These are phyloP conservation scores for Scenedesmus sp. DNA, from an alignment of 163 green algal genomes.

Conservation along the genomic window DNA sequence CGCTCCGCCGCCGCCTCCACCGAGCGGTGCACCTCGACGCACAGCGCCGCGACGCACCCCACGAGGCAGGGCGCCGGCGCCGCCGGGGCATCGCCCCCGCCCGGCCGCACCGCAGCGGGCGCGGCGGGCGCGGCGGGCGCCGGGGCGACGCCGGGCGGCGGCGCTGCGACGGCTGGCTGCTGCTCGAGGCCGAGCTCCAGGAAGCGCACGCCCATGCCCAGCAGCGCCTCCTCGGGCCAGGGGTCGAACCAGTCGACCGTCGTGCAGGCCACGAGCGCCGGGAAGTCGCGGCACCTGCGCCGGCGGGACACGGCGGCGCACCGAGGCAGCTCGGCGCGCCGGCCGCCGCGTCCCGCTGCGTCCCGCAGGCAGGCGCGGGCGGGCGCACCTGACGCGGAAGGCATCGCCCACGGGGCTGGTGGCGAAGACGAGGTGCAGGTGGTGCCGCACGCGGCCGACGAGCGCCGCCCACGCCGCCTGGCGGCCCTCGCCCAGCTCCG, in stretches of 20 bases:
- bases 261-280: slow-evolving; percentile 71
- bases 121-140: neutral
- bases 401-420: slow-evolving; percentile 82
- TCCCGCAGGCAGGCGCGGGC: no score
- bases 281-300: slow-evolving; percentile 67
- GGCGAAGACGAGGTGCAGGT: slow-evolving; percentile 84
- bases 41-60: slow-evolving; percentile 43
- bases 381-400: slow-evolving; percentile 58
- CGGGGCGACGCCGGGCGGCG: neutral
- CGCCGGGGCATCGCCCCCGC: neutral
- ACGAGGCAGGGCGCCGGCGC: slow-evolving; percentile 39
- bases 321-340: no score
- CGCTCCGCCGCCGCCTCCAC: slow-evolving; percentile 60
- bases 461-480: slow-evolving; percentile 56
- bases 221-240: slow-evolving; percentile 74
- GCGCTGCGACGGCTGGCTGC: neutral
- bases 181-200: slow-evolving; percentile 47
- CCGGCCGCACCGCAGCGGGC: neutral
- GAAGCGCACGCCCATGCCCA: slow-evolving; percentile 71
- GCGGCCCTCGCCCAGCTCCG: slow-evolving; percentile 47
- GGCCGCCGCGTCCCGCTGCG: no score
- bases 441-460: slow-evolving; percentile 75
- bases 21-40: slow-evolving; percentile 73
- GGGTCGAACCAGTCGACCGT: slow-evolving; percentile 81
- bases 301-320: neutral